Evolutionary conservation across 2,329 filamentous ascomycete genomes (phyloP), one percentile per base, ranked within the genome.

Genomic region (Diaporthe humulicola): DNA sequence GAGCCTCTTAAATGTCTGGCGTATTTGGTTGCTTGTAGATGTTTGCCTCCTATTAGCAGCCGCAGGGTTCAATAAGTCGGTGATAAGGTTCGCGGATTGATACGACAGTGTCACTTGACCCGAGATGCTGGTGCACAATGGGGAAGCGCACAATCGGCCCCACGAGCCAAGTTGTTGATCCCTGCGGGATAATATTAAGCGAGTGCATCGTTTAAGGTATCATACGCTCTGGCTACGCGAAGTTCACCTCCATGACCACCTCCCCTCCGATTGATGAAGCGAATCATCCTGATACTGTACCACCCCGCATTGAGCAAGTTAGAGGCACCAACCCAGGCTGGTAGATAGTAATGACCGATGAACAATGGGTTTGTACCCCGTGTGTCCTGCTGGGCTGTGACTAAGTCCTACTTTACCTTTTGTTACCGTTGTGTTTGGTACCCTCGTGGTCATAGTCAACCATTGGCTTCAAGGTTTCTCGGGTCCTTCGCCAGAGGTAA

Each of bases 21-120:
- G 5, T 52, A 28, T 52, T 14, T 48, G 22, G 30, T 25, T 38
- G 30, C 14, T 12, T 50, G 30, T 54, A 25, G 22, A 25, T n/a
- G 48, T 10, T 52, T 38, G 6, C 19, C 45, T 52, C 30, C 19
- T 12, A 9, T 36, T 19, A 28, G 33, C n/a, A 22, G 33, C n/a
- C 33, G n/a, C 22, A 54, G 48, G 22, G 22, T 28, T 28, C 33
- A 22, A 36, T 5, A 54, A 22, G 8, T 40, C 14, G 33, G 30
- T 54, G 45, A 8, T 54, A 54, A 69, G 45, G 64, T 69, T 69
- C 48, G 22, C 45, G 33, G 48, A n/a, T 54, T 52, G 64, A 69
- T 69, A 69, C 64, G 64, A 69, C 64, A 69, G 33, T 69, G 28
- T 69, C 64, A 69, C 64, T 69, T 69, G 64, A 69, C 64, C 64